Conservation (phyloP, 1,139 yeast species). For the Lodderomyces elongisporus region DNA sequence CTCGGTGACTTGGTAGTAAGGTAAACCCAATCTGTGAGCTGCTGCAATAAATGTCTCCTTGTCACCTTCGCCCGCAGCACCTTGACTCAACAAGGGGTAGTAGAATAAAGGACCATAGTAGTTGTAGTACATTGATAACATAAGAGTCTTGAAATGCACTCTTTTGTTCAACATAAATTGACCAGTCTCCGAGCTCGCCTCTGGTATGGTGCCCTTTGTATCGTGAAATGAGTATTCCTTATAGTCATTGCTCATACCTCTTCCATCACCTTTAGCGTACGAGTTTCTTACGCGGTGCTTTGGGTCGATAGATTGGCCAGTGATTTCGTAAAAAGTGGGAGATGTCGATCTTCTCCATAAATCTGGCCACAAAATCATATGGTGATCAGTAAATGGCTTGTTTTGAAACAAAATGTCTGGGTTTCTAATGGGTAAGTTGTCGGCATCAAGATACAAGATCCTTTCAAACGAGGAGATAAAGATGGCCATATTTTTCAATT, state of each 20-base stretch:
- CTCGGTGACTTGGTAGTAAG: conserved; percentile 52
- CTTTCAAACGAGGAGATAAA: conserved; percentile 30
- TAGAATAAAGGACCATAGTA: conserved; percentile 50
- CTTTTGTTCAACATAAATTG: conserved; percentile 50
- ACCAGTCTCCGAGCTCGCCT: conserved; percentile 59
- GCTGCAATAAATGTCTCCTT: conserved; percentile 63
- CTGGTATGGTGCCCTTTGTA: conserved; percentile 52
- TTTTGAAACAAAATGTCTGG: conserved; percentile 30
- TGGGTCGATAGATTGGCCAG: conserved; percentile 21
- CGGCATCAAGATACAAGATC: conserved; percentile 34
- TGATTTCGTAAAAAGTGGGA: conserved; percentile 29
- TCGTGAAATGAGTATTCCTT: conserved; percentile 37
- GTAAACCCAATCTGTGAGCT: conserved; percentile 44
- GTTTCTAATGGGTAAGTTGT: conserved; percentile 29
- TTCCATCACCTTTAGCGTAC: conserved; percentile 22
- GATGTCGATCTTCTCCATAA: conserved; percentile 39
- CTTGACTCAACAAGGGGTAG: conserved; percentile 50
- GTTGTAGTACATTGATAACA: conserved; percentile 54
- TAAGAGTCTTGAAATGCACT: conserved; percentile 44
- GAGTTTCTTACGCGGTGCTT: conserved; percentile 20
- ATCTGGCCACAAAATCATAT: conserved; percentile 37
- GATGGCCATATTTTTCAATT: conserved; percentile 31
- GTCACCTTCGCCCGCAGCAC: conserved; percentile 61
- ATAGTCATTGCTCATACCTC: conserved; percentile 17
- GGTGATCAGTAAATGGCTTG: conserved; percentile 25